These are phyloP conservation scores for Lipomyces orientalis DNA, from an alignment of 805 yeast species.

Conservation along the genomic window DNA sequence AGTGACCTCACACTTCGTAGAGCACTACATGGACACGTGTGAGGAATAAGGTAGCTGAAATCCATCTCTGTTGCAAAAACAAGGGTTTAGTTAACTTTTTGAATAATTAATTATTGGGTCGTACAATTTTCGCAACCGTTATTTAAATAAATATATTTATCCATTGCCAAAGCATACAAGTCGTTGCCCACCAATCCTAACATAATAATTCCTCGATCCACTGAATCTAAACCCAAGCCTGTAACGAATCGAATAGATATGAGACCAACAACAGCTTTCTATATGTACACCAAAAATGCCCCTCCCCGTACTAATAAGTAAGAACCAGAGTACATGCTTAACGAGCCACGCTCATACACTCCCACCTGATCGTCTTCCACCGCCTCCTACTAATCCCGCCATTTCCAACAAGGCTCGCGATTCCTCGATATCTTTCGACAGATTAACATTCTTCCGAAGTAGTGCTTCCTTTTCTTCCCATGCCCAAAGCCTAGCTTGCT, in stretches of 20 bases:
- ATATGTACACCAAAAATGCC: background rate
- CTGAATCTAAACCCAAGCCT: background rate
- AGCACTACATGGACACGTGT: too few relatives aligned
- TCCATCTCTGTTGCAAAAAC: too few relatives aligned
- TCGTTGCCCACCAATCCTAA: too few relatives aligned
- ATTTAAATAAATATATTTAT: too few relatives aligned
- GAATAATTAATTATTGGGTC: too few relatives aligned
- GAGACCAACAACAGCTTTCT: background rate
- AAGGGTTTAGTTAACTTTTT: too few relatives aligned
- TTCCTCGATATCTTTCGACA: conserved; percentile 64
- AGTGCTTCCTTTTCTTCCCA: conserved; percentile 91
- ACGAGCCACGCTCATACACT: conserved; percentile 47
- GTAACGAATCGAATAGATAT: background rate
- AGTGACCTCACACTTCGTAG: too few relatives aligned
- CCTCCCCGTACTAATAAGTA: background rate
- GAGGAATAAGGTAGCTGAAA: too few relatives aligned
- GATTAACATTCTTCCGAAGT: conserved; percentile 73
- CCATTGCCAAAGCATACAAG: background rate
- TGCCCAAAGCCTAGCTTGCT: conserved; percentile 79
- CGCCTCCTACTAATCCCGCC: conserved; percentile 66
- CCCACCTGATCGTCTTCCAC: conserved; percentile 54
- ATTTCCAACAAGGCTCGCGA: conserved; percentile 72
- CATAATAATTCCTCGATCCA: background rate
- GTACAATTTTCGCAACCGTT: too few relatives aligned
- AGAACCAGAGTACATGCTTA: background rate